Base-by-base conservation (phyloP, 2,329 filamentous ascomycete species). In the Pyrenophora teres region DNA sequence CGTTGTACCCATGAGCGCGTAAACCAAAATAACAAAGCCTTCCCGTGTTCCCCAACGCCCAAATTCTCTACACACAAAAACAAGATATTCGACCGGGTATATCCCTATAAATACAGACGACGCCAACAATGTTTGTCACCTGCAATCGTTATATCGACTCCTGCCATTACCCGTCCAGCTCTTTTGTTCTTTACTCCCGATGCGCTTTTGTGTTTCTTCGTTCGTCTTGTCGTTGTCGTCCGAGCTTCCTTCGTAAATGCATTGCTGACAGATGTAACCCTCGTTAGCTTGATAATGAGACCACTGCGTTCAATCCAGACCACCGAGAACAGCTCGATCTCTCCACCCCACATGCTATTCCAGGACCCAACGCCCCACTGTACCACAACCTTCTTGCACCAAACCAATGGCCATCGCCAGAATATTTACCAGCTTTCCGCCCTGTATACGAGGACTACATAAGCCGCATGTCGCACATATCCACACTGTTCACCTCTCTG, bases 321-420 rank as follows among this genome's bases (percentile, higher is more conserved):
- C 88, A 92, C 78, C 82, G 91, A 44, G 91, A 96, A 72, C 91
- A 96, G 71, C 87, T 95, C 56, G 91, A 96, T 72, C 82, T 96
- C 44, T 90, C 89, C 0, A 95, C 91, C 0, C 86, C 90, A 45
- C 89, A 94, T 63, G 78, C 86, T 0, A 42, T 87, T 1, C 89
- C 88, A 0, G 74, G 74, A 1, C 79, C 86, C 0, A 76, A 75
- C 19, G 84, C 86, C 27, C 90, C 90, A 1, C 76, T 83, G 1
- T 89, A 92, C 71, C 80, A 89, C 69, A 90, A 93, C 72, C 81
- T 95, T 13, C 80, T 89, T 7, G 87, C 85, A n/a, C 90, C 83
- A 7, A 84, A 84, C 56, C 90, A 93, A 76, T 96, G 90, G 90
- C 91, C 91, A 0, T 82, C 85, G 0, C 70, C 82, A 12, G 62